phyloP scores from a whole-genome alignment of 345 rosid genomes.

The Durio zibethinus region DNA sequence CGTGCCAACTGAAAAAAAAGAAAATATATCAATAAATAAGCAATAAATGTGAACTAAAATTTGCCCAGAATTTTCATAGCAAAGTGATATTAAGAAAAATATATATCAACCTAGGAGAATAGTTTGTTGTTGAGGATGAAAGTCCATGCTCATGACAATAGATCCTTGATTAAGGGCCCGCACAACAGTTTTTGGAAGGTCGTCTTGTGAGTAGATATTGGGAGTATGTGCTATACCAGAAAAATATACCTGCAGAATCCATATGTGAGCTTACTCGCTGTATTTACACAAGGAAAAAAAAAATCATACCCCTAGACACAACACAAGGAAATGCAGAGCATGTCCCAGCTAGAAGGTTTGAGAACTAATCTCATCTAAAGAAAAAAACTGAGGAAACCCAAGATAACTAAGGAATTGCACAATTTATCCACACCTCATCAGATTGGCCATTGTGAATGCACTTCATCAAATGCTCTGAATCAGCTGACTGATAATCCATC shows the following conservation, averaged over 20 bases:
- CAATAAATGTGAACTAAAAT: background rate
- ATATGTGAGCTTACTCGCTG: background rate
- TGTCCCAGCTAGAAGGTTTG: background rate
- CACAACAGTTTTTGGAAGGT: conserved; percentile 57
- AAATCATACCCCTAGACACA: background rate
- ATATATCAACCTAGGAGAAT: conserved; percentile 59
- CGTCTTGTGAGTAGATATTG: conserved; percentile 30
- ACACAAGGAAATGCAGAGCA: background rate
- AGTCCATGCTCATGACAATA: conserved; percentile 71
- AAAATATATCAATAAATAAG: conserved; percentile 4
- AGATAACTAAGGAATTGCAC: background rate
- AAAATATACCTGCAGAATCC: conserved; percentile 37
- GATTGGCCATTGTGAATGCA: conserved; percentile 59
- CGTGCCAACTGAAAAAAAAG: conserved; percentile 58
- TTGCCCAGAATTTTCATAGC: background rate
- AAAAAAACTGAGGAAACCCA: background rate
- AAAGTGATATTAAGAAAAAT: background rate
- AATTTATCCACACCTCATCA: conserved; percentile 49
- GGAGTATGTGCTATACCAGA: conserved; percentile 47
- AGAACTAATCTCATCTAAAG: background rate
- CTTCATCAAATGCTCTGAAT: conserved; percentile 71
- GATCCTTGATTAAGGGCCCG: conserved; percentile 52
- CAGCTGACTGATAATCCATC: conserved; percentile 73
- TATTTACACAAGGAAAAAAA: background rate
- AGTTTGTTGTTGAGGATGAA: conserved; percentile 66